Percentiles rank a stretch among this genome's conserved stretches.
phyloP scores from a whole-genome alignment of 2,329 filamentous ascomycete species.

The Tolypocladium cylindrosporum region DNA sequence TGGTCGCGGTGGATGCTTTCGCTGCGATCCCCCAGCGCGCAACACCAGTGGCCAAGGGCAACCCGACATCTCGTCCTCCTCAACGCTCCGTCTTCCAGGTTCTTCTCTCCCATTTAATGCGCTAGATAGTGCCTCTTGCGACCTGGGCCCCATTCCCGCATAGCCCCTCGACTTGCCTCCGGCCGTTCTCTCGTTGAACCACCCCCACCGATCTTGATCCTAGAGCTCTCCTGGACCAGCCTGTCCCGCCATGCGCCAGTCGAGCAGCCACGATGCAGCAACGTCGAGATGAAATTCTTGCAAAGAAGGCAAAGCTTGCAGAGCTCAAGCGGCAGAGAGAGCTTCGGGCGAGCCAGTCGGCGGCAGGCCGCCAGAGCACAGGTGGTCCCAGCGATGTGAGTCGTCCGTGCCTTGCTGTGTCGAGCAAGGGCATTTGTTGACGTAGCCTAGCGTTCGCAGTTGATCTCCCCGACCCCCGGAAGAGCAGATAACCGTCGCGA shows the following conservation, averaged over 20 bases:
- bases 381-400: slow-evolving; percentile 63
- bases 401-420: slow-evolving; percentile 6
- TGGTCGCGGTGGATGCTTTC: not conserved
- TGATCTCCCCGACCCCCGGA: slow-evolving; percentile 60
- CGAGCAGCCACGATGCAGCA: slow-evolving; percentile 51
- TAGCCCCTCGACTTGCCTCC: not conserved
- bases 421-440: not conserved
- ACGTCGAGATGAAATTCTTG: slow-evolving; percentile 90
- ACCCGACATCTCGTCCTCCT: not conserved
- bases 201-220: not conserved
- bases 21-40: not conserved
- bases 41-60: not conserved
- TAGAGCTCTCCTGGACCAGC: slow-evolving; percentile 7
- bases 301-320: slow-evolving; percentile 93
- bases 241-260: slow-evolving; percentile 38
- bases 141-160: not conserved
- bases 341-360: slow-evolving; percentile 67
- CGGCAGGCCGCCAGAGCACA: slow-evolving; percentile 56
- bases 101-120: not conserved
- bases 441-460: slow-evolving; percentile 11
- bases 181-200: not conserved
- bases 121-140: not conserved
- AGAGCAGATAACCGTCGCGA: slow-evolving; percentile 61
- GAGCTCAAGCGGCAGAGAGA: slow-evolving; percentile 92
- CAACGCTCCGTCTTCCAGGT: not conserved